These are phyloP conservation scores for Warburgia ugandensis DNA, from an alignment of 164 flowering plant species.

Conservation along the genomic window DNA sequence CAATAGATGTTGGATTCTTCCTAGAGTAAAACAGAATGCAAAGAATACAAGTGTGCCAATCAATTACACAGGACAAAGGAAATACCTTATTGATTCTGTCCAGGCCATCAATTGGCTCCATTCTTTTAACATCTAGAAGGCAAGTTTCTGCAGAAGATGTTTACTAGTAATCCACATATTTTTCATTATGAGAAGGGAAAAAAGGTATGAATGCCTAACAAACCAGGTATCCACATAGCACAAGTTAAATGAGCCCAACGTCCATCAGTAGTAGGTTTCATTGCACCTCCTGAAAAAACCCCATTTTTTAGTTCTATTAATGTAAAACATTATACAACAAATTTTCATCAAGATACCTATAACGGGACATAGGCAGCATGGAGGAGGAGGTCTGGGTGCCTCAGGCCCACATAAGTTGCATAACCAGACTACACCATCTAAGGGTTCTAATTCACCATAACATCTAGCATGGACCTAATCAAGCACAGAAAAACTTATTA, in stretches of 20 bases:
- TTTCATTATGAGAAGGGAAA: no score
- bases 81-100: conserved; percentile 73
- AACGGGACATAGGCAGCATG: conserved; percentile 94
- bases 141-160: conserved; percentile 68
- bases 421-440: conserved; percentile 76
- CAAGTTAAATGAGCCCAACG: conserved; percentile 99
- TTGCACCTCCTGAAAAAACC: conserved; percentile 74
- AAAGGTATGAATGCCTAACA: no score
- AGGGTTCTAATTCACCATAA: conserved; percentile 85
- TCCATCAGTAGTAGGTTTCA: conserved; percentile 97
- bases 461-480: conserved; percentile 95
- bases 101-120: conserved; percentile 98
- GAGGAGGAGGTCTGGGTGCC: conserved; percentile 64
- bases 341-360: conserved; percentile 36
- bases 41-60: neutral
- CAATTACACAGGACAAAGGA: neutral
- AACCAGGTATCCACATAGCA: conserved; percentile 99
- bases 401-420: conserved; percentile 90
- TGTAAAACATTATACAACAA: neutral
- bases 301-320: conserved; percentile 8
- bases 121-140: conserved; percentile 77
- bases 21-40: neutral
- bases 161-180: no score
- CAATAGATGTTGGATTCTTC: neutral
- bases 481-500: conserved; percentile 9